Base-by-base conservation (phyloP, 164 flowering plant species). In the Warburgia ugandensis region DNA sequence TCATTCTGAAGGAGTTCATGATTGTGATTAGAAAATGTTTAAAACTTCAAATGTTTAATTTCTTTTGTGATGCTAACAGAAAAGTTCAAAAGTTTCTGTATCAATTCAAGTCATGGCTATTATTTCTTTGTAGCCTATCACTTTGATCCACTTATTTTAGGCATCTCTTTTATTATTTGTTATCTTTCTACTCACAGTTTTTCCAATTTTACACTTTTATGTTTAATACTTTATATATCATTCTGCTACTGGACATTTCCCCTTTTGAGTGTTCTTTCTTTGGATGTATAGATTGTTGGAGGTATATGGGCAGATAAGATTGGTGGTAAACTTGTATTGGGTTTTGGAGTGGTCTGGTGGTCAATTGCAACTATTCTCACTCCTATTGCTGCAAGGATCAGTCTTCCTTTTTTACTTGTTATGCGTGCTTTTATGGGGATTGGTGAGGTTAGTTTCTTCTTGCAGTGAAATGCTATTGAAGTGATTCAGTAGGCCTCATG, bases 351-450 rank as follows among this genome's bases (percentile, higher is more conserved):
- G 38, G 62, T 90, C 43, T 87, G 96, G 95, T 92, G 99, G 99
- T 88, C 99, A 13, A 23, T 84, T 35, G 99, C 99, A 52, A 92
- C 99, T 47, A 45, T 86, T 68, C 66, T 92, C 67, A 92, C 97
- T 32, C 99, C 99, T 60, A 72, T 92, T 65, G 99, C 99, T 54
- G 99, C 99, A 49, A 80, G 52, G 69, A 28, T 84, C 17, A 89
- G 99, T 44, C 92, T 92, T 51, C 99, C 99, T 5, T 88, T 68
- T 68, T 71, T 92, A 71, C 94, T 92, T 45, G 54, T 76, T 7
- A 73, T 81, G 87, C 95, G 99, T 37, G 97, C 99, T 52, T 83
- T 92, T 56, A 92, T 92, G 99, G 99, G 99, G 43, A 82, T 92
- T 68, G 99, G 99, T 36, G 99, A 92, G 99, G 99, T 92, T 68